Conservation (phyloP, 2,329 filamentous ascomycete species). For the Chaetomium strumarium region DNA sequence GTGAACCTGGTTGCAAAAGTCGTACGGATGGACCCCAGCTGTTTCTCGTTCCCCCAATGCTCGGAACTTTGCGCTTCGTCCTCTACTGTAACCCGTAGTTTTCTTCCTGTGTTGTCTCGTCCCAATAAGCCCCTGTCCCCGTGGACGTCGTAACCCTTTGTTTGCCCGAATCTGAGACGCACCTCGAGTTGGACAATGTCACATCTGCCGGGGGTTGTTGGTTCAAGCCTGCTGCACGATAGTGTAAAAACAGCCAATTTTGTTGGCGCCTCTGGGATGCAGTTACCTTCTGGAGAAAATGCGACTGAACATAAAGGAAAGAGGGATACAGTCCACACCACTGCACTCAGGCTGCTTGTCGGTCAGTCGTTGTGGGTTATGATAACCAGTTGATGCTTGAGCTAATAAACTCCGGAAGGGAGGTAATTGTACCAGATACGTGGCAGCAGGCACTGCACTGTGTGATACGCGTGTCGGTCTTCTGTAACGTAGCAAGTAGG, state of each 20-base stretch:
- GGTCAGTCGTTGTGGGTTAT: not conserved
- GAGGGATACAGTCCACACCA: no score
- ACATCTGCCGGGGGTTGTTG: slow-evolving; percentile 7
- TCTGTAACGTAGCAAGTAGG: not conserved
- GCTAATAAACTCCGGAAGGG: not conserved
- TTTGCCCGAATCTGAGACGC: not conserved
- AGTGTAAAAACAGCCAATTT: slow-evolving; percentile 4
- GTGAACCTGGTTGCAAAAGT: slow-evolving; percentile 6
- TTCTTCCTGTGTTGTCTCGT: not conserved
- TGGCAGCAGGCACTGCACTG: not conserved
- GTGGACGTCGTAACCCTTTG: not conserved
- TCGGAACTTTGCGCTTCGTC: not conserved
- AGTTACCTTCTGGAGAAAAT: not conserved
- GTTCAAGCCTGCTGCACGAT: not conserved
- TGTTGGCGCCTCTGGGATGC: slow-evolving; percentile 5
- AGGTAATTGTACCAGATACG: not conserved
- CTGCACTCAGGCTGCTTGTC: no score
- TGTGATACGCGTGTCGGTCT: not conserved
- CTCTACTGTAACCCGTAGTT: not conserved
- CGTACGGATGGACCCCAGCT: slow-evolving; percentile 10
- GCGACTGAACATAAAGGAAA: not conserved
- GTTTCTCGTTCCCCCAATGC: slow-evolving; percentile 9
- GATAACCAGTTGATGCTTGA: no score
- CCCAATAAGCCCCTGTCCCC: not conserved
- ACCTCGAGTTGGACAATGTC: not conserved